A percentile compares a stretch with the other conserved stretches of the same genome.
These are phyloP conservation scores for Suillus subaureus DNA, from an alignment of 768 basidiomycete species.

Conservation along the genomic window DNA sequence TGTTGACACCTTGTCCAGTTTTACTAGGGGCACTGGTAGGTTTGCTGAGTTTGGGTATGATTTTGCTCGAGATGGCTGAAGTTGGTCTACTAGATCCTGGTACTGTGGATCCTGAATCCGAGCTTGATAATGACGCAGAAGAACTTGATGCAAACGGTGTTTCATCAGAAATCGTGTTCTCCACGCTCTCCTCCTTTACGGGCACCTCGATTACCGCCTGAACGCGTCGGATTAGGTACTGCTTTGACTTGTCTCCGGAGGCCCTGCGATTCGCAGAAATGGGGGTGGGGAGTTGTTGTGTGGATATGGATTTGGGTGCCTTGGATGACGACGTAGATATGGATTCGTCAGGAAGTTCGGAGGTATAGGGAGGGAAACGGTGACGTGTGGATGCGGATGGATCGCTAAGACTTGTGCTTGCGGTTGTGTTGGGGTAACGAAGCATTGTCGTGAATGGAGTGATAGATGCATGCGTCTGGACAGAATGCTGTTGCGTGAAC, in stretches of 20 bases:
- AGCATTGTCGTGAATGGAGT: no score
- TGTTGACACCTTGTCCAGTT: constrained; percentile 10
- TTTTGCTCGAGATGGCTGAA: constrained; percentile 11
- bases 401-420: no score
- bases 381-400: no score
- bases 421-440: no score
- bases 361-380: no score
- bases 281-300: no score
- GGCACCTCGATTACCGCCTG: constrained; percentile 53
- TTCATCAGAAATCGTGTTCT: constrained; percentile 33
- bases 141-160: constrained; percentile 13
- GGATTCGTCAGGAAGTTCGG: no score
- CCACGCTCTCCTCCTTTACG: constrained; percentile 64
- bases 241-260: no score
- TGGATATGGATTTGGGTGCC: constrained; percentile 26
- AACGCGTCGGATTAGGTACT: no score
- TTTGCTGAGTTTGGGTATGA: constrained; percentile 11
- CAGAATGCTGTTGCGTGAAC: no score
- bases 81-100: not conserved
- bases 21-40: not conserved
- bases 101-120: constrained; percentile 14
- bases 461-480: no score
- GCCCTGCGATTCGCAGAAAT: no score
- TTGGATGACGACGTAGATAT: constrained; percentile 14
- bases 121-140: constrained; percentile 16